Conservation (phyloP, 23 red algal species). For the Gracilaria domingensis region DNA sequence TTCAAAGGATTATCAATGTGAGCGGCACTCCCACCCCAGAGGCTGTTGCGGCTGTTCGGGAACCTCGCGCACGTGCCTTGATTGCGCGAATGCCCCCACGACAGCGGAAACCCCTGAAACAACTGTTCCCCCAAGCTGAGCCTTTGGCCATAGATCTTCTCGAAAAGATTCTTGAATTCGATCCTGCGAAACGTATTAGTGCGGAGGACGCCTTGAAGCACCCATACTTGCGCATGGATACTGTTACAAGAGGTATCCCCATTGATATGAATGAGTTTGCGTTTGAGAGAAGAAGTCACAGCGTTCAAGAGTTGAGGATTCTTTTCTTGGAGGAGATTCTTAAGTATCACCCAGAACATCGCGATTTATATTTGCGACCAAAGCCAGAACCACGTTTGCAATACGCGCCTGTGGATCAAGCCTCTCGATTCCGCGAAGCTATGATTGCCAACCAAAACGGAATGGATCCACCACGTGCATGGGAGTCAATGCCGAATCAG, state of each 20-base stretch:
- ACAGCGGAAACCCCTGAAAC: conserved; percentile 50
- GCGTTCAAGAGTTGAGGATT: conserved; percentile 61
- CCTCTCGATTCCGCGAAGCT: conserved; percentile 62
- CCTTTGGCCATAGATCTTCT: conserved; percentile 79
- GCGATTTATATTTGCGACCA: conserved; percentile 59
- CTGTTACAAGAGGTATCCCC: conserved; percentile 54
- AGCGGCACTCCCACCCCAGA: conserved; percentile 79
- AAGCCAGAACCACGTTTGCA: conserved; percentile 27
- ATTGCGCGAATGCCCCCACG: conserved; percentile 73
- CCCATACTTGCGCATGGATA: conserved; percentile 75
- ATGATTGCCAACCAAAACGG: conserved; percentile 77
- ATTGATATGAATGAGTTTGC: conserved; percentile 91
- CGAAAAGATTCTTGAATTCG: conserved; percentile 85
- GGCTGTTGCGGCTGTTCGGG: conserved; percentile 75
- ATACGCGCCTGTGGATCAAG: conserved; percentile 57
- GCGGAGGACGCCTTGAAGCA: conserved; percentile 86
- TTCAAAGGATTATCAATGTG: conserved; percentile 82
- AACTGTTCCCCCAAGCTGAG: conserved; percentile 68
- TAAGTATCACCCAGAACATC: conserved; percentile 88
- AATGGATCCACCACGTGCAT: conserved; percentile 61
- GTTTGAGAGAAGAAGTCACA: conserved; percentile 82
- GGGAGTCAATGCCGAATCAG: conserved; percentile 81
- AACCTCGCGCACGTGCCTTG: conserved; percentile 65
- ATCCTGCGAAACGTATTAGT: conserved; percentile 70
- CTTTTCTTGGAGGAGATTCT: conserved; percentile 97